phyloP scores from a whole-genome alignment of 2,329 filamentous ascomycete species.

The Xylogone sp. region DNA sequence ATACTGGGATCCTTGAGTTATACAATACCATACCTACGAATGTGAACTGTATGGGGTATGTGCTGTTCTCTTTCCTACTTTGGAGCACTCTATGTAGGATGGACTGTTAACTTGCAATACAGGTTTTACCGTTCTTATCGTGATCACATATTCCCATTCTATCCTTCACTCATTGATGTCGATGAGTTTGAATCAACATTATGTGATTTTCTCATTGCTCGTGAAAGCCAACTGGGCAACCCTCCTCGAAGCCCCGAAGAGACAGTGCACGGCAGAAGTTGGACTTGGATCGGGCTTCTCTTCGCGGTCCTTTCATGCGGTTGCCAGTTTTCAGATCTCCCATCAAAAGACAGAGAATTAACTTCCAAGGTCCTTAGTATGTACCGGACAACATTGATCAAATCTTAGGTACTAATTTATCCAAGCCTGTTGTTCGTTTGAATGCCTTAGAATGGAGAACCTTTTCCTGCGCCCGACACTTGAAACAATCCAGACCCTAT shows the following conservation, averaged over 20 bases:
- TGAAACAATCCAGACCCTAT: slow-evolving; percentile 57
- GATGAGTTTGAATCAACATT: background rate
- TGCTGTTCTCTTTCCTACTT: background rate
- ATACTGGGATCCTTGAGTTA: background rate
- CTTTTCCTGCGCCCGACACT: slow-evolving; percentile 58
- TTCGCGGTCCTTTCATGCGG: slow-evolving; percentile 60
- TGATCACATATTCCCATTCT: background rate
- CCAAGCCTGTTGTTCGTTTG: slow-evolving; percentile 60
- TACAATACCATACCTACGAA: background rate
- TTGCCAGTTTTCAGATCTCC: slow-evolving; percentile 60
- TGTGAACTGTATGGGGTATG: background rate
- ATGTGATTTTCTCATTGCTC: background rate
- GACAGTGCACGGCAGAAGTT: background rate
- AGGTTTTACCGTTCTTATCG: background rate
- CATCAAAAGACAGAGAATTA: background rate
- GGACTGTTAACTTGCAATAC: background rate
- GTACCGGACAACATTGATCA: slow-evolving; percentile 44
- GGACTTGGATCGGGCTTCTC: slow-evolving; percentile 53
- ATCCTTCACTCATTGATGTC: background rate
- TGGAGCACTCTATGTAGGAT: background rate
- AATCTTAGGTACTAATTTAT: slow-evolving; percentile 47
- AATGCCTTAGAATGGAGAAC: slow-evolving; percentile 57
- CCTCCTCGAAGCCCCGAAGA: background rate
- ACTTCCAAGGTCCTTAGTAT: slow-evolving; percentile 41
- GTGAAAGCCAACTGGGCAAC: background rate